phyloP scores from a whole-genome alignment of 192 early-diverging fungal species.

The Backusella psychrophila region DNA sequence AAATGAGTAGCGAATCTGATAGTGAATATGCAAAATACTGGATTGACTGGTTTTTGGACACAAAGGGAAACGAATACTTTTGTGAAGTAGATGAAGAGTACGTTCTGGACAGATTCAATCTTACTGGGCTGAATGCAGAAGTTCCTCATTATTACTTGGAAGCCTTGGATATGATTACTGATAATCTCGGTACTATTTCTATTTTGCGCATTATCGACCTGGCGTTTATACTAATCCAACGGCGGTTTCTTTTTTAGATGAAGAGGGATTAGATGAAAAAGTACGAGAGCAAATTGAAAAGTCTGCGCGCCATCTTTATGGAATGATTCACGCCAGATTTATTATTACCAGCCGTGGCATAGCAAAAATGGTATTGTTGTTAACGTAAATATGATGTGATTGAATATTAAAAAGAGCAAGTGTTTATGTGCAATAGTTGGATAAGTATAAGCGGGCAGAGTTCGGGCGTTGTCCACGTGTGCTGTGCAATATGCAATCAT shows the following conservation, averaged over 20 bases:
- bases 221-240: background rate
- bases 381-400: too few relatives aligned
- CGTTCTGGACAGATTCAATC: slow-evolving; percentile 95
- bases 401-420: background rate
- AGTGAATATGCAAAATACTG: slow-evolving; percentile 77
- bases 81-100: slow-evolving; percentile 99
- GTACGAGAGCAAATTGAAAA: slow-evolving; percentile 81
- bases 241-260: slow-evolving; percentile 30
- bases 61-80: slow-evolving; percentile 96
- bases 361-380: slow-evolving; percentile 76
- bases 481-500: slow-evolving; percentile 84
- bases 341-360: slow-evolving; percentile 91
- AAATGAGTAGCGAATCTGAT: slow-evolving; percentile 55
- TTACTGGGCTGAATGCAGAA: slow-evolving; percentile 90
- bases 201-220: background rate
- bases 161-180: slow-evolving; percentile 92
- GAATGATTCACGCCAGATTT: slow-evolving; percentile 97
- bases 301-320: slow-evolving; percentile 91
- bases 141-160: slow-evolving; percentile 82
- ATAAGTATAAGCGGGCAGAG: slow-evolving; percentile 91
- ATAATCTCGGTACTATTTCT: slow-evolving; percentile 59
- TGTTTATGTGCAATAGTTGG: slow-evolving; percentile 43
- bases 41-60: slow-evolving; percentile 92
- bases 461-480: slow-evolving; percentile 98
- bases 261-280: slow-evolving; percentile 68